Evolutionary conservation across 1,139 yeast species (phyloP), one percentile per base, ranked within the genome.

Genomic region (Lodderomyces metapsilosis): DNA sequence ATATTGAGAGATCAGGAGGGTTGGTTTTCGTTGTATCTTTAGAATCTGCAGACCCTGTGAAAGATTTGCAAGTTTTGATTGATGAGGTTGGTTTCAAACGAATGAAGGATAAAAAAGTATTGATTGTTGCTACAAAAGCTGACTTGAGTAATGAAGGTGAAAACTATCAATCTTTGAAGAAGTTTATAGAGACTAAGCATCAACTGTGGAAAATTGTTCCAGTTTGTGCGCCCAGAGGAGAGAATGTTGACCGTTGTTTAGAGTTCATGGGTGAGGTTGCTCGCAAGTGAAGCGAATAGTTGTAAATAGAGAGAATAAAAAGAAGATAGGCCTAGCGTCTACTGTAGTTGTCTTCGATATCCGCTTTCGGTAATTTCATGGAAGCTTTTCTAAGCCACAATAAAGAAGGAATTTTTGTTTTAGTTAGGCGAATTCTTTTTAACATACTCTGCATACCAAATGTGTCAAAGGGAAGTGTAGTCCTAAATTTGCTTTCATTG

Each of bases 101-200:
- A 33, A 58, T 86, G 62, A 58, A 64, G 18, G 69, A 64, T 37
- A 89, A 88, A 56, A 73, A 68, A 40, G 77, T 85, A 1, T 68
- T 91, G 43, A 80, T 92, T 12, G 88, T 89, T 13, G 96, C 94
- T 13, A 89, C 96, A 12, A 92, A 92, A 60, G 98, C 96, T 1
- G 98, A 92, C 59, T 57, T 88, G 21, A 77, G 73, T 34, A 74
- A 65, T 2, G 64, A 81, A 21, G 68, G 74, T 34, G 68, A 62
- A 21, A 76, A 68, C 39, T 88, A 66, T 52, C 39, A 40, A 1
- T 41, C 40, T 8, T 64, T 88, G 37, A 67, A 64, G 42, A 53
- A 61, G 1, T 79, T 65, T 51, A 76, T 79, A 28, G 60, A 60
- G 3, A 53, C 53, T 0, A 57, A 56, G 3, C 57, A 53, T 7